Base-by-base conservation (phyloP, 305 asterid genomes). In the Striga hermonthica region DNA sequence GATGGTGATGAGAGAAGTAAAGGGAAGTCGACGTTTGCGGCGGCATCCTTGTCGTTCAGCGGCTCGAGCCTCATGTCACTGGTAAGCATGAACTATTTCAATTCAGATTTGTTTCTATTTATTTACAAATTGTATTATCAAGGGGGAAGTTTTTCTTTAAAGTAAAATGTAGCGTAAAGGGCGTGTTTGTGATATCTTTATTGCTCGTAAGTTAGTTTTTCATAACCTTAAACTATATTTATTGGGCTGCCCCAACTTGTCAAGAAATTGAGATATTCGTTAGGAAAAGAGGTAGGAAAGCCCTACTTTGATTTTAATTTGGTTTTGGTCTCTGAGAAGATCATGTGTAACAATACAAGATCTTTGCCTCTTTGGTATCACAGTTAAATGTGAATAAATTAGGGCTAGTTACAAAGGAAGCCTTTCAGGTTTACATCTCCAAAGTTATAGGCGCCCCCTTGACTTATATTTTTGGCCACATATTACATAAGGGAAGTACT, bases 1-100 rank as follows among this genome's bases (percentile, higher is more conserved):
- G 75, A 63, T 58, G 76, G 65, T 53, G 83, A 81, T 65, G 74
- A 78, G 64, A 84, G 82, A 34, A 72, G 68, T 54, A 75, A 71
- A 13, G 94, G 95, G 54, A 87, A 74, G 70, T 80, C 96, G 45
- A 81, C 93, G 37, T 87, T 90, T 71, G 96, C 95, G 44, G 77
- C 94, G 45, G 45, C 89, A 11, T 90, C 97, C 14, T 76, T 87
- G 55, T 72, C 90, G 10, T 82, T 86, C 68, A 81, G 80, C 36
- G 60, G 76, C 64, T 70, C 79, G 57, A 69, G 75, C 72, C 79
- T 87, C 16, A 35, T 78, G 63, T 73, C 91, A 11, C 64, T 71
- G 70, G 98, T 89, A 70, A 86, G 87, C 71, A 67, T 57, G 38
- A 57, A n/a, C 9, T 45, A 49, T 74, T 55, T 60, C 13, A 9